Base-by-base conservation (phyloP, 768 basidiomycete genomes). In the Infundibulicybe gibba region DNA sequence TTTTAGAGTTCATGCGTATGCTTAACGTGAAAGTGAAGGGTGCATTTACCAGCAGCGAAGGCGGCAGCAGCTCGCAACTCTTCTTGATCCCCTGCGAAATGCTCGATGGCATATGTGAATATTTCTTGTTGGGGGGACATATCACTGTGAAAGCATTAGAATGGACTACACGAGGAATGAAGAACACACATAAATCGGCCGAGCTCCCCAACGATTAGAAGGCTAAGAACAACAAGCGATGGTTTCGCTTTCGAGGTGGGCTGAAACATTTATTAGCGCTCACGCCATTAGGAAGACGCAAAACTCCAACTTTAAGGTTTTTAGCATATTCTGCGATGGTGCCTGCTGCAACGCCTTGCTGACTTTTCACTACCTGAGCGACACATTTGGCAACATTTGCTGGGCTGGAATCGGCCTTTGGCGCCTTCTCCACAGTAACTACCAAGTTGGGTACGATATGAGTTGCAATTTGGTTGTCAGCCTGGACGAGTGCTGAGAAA, bases 141-240 rank as follows among this genome's bases (percentile, higher is more conserved):
- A 57, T 98, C 95, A 53, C 94, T 98, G 54, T n/a, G 40, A 41
- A 34, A 38, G 46, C 32, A 25, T 25, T 0, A 39, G 12, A 49
- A 51, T 25, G 46, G 6, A 49, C 20, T 37, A 46, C 21, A 52
- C 43, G 6, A 4, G n/a, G 44, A 43, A 44, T 34, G 32, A 44
- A 43, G 30, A 33, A 69, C 81, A 49, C 48, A 97, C 94, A 90
- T 84, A 57, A 84, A 85, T 31, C 94, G 85, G 30, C 95, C 97
- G 34, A 98, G 76, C 64, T 98, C 97, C 40, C 97, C 97, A 42
- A 98, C 74, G 34, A 92, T 86, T 12, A 97, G 72, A 45, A 98
- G 72, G 54, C 91, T 89, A 17, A 99, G 77, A 30, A 92, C 84
- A 6, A 91, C 75, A 34, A 84, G 72, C 1, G 80, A 73, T 14